Conservation (phyloP, 805 yeast species). For the Lipomyces kockii region DNA sequence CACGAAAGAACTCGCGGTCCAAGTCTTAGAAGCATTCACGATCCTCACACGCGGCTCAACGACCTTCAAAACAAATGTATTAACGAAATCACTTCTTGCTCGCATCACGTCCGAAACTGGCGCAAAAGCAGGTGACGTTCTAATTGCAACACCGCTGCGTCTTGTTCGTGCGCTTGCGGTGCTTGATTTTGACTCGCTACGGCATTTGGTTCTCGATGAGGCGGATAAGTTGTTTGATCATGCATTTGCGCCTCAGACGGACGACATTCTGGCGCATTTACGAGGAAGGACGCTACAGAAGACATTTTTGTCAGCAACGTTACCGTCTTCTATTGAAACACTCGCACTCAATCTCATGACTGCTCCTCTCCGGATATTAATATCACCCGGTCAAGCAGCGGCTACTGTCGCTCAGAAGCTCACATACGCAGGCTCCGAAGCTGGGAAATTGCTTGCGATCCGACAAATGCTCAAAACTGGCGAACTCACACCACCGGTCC, state of each 20-base stretch:
- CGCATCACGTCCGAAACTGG: conserved; percentile 68
- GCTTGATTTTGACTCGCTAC: conserved; percentile 67
- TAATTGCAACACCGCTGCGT: conserved; percentile 88
- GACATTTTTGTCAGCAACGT: conserved; percentile 92
- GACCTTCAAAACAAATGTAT: conserved; percentile 51
- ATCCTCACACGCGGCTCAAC: conserved; percentile 51
- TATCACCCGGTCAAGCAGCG: conserved; percentile 87
- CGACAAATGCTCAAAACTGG: conserved; percentile 83
- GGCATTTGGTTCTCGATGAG: conserved; percentile 85
- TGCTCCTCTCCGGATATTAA: conserved; percentile 81
- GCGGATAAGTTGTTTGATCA: conserved; percentile 92
- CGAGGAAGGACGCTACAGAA: conserved; percentile 62
- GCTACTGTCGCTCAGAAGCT: conserved; percentile 79
- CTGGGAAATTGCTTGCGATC: conserved; percentile 90
- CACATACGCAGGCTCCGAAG: conserved; percentile 88
- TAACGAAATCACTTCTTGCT: conserved; percentile 36
- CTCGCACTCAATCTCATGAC: conserved; percentile 83
- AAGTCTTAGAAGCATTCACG: conserved; percentile 72
- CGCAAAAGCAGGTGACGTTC: conserved; percentile 67
- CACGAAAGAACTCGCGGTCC: conserved; percentile 90
- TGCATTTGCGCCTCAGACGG: conserved; percentile 89
- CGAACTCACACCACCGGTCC: conserved; percentile 88
- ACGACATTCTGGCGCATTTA: conserved; percentile 64
- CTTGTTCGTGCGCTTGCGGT: conserved; percentile 75
- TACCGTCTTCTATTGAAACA: conserved; percentile 91